Percentiles rank a stretch among this genome's conserved stretches.
Evolutionary conservation across 805 yeast genomes (phyloP).

Genomic region (Pichia manshurica): DNA sequence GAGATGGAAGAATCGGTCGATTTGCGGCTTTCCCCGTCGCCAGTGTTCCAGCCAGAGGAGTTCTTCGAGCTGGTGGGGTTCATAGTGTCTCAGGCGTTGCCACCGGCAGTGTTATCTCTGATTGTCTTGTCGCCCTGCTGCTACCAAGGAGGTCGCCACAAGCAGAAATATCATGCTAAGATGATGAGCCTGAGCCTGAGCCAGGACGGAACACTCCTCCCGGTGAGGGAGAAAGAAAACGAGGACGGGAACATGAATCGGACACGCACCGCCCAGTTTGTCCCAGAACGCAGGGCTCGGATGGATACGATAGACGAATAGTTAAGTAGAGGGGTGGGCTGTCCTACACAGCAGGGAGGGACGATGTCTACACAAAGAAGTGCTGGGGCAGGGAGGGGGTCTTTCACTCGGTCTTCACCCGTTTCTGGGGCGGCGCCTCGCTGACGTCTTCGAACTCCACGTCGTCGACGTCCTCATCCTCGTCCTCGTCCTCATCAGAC

Average conservation of each 20-base stretch:
- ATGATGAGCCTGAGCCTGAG: too few relatives aligned
- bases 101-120: too few relatives aligned
- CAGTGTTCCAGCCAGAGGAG: not conserved
- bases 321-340: too few relatives aligned
- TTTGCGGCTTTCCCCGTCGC: not conserved
- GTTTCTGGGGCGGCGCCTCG: conserved; percentile 13
- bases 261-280: too few relatives aligned
- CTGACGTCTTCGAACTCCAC: conserved; percentile 19
- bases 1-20: not conserved
- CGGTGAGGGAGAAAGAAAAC: too few relatives aligned
- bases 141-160: too few relatives aligned
- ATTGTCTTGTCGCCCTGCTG: too few relatives aligned
- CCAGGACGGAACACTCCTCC: too few relatives aligned
- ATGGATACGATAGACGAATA: too few relatives aligned
- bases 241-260: too few relatives aligned
- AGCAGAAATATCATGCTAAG: too few relatives aligned
- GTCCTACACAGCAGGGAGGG: not conserved
- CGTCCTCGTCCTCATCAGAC: conserved; percentile 2
- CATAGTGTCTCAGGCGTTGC: not conserved
- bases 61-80: not conserved
- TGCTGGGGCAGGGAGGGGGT: not conserved
- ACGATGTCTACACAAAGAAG: not conserved
- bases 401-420: conserved; percentile 7
- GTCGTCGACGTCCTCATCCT: conserved; percentile 20
- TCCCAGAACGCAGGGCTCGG: too few relatives aligned